These are phyloP conservation scores for Coccomyxa subellipsoidea DNA, from an alignment of 163 green algal species.

Conservation along the genomic window DNA sequence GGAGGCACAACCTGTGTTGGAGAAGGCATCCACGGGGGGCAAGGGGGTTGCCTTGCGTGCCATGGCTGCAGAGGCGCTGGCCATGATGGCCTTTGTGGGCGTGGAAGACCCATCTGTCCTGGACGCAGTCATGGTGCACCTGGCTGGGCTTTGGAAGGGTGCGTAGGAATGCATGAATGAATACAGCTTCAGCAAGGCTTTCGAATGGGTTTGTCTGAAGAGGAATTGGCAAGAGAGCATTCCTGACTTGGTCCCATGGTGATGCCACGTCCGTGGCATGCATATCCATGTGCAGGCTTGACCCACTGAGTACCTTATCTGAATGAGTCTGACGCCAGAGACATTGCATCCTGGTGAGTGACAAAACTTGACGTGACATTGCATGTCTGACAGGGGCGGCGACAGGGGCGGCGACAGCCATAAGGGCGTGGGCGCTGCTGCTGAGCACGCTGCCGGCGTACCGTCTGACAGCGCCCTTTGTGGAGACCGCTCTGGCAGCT, in stretches of 20 bases:
- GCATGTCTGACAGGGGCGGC: neutral
- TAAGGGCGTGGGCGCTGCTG: slow-evolving; percentile 66
- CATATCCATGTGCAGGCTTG: no score
- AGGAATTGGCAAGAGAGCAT: no score
- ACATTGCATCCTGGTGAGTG: no score
- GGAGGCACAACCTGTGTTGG: slow-evolving; percentile 41
- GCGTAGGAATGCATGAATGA: no score
- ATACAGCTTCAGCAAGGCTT: no score
- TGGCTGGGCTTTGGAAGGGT: slow-evolving; percentile 24
- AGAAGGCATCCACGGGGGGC: slow-evolving; percentile 31
- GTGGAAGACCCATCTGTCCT: slow-evolving; percentile 40
- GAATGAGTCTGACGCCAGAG: no score
- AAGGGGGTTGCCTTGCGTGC: slow-evolving; percentile 20
- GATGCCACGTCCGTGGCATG: no score
- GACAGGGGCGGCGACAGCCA: slow-evolving; percentile 27
- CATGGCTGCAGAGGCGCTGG: slow-evolving; percentile 49
- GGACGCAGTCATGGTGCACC: slow-evolving; percentile 33
- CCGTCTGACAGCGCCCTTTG: slow-evolving; percentile 24
- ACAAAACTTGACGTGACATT: neutral
- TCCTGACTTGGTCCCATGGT: no score
- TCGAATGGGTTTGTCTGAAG: no score
- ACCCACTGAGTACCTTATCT: no score
- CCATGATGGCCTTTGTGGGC: slow-evolving; percentile 55
- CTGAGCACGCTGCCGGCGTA: slow-evolving; percentile 50
- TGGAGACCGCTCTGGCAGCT: slow-evolving; percentile 42